A percentile compares a stretch with the other conserved stretches of the same genome.
Conservation (phyloP, 2,329 filamentous ascomycete genomes). For the Penicillium sp. region DNA sequence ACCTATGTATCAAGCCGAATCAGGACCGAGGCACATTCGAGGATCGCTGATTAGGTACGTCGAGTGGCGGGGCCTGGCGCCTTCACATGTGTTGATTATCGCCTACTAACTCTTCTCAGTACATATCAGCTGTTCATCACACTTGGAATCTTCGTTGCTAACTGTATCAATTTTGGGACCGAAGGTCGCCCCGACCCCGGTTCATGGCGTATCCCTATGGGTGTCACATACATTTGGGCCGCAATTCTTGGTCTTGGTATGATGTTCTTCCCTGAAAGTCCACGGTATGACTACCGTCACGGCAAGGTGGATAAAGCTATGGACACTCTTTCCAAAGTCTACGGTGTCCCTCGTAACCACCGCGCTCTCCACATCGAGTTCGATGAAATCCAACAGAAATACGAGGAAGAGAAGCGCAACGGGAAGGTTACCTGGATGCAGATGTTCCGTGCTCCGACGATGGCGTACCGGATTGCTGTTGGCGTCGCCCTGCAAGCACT, state of each 20-base stretch:
- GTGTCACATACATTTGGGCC: constrained; percentile 57
- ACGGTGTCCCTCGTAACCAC: constrained; percentile 53
- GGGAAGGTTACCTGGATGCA: constrained; percentile 33
- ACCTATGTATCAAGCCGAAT: constrained; percentile 47
- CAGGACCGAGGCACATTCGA: constrained; percentile 44
- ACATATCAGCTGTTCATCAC: constrained; percentile 50
- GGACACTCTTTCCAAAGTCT: constrained; percentile 52
- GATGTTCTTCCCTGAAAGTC: constrained; percentile 54
- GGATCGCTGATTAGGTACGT: constrained; percentile 40
- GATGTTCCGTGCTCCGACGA: constrained; percentile 42
- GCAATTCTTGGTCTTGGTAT: constrained; percentile 54
- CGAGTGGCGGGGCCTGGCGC: too few relatives aligned
- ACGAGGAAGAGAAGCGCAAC: constrained; percentile 49
- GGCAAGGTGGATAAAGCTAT: constrained; percentile 52
- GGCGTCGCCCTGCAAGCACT: constrained; percentile 43
- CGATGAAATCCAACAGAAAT: constrained; percentile 54
- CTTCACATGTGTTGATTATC: background rate
- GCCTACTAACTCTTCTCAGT: constrained; percentile 16
- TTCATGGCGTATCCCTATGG: constrained; percentile 52
- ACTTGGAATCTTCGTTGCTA: constrained; percentile 45
- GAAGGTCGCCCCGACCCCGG: constrained; percentile 34
- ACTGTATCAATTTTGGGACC: constrained; percentile 47
- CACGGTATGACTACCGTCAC: constrained; percentile 57
- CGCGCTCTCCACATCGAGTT: constrained; percentile 52
- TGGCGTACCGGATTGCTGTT: constrained; percentile 41